Base-by-base conservation (phyloP, 805 yeast genomes). In the Metschnikowia lunata region DNA sequence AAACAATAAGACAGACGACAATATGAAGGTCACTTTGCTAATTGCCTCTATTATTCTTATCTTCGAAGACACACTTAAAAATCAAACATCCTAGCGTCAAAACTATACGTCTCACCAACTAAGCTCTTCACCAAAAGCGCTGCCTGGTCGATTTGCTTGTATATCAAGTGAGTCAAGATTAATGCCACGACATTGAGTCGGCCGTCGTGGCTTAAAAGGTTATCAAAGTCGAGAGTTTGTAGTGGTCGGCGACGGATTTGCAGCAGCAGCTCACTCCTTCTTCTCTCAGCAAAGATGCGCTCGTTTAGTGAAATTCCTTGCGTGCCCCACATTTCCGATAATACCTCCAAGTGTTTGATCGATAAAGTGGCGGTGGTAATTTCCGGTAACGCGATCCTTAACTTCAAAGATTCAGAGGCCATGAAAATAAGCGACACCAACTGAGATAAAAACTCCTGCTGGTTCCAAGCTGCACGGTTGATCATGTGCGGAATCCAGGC, bases 21-120 rank as follows among this genome's bases (percentile, higher is more conserved):
- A 18, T 3, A 18, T 18, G 23, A 3, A 18, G 23, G 5, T 18
- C 23, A 18, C 23, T 18, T 18, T 18, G 23, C 23, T 5, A 18
- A 3, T 3, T 18, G 23, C 23, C 23, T 18, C 4, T 18, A 18
- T 5, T 5, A 5, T 3, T 3, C 23, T 18, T 18, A n/a, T n/a
- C 23, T 18, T 18, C 4, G 23, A 18, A 18, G 23, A 18, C 23
- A 18, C 23, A 18, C 23, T 18, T 18, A 18, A 18, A 45, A 34
- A 4, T 47, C 40, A 30, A 47, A 47, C 11, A 47, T 31, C 33
- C 36, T 13, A n/a, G 26, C 12, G 30, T 40, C 43, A 27, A 55
- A 52, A 47, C 61, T 65, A 40, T 58, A 66, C 46, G 59, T 59
- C 37, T 66, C 71, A 10, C 71, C 70, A 9, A 66, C 71, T 36